Percentiles rank a stretch among this genome's conserved stretches.
Conservation (phyloP, 192 early-diverging fungal species). For the Gamsiella multidivaricata region DNA sequence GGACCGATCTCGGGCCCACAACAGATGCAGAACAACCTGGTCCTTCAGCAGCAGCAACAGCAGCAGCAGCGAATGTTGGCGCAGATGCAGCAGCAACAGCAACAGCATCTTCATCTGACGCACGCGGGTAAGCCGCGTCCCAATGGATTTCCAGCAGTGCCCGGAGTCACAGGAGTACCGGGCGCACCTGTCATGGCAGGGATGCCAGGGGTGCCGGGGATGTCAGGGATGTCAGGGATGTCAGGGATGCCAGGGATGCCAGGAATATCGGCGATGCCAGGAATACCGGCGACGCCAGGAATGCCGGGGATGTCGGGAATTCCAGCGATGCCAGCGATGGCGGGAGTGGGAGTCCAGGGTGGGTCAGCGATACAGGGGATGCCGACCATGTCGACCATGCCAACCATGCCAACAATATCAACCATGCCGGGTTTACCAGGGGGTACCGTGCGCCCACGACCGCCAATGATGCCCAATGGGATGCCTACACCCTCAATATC, state of each 20-base stretch:
- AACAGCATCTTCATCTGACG: slow-evolving; percentile 21
- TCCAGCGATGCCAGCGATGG: not conserved
- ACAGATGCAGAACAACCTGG: slow-evolving; percentile 29
- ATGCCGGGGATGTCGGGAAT: slow-evolving; percentile 3
- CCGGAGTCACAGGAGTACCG: slow-evolving; percentile 1
- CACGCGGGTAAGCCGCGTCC: slow-evolving; percentile 12
- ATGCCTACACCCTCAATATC: not conserved
- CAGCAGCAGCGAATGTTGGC: slow-evolving; percentile 21
- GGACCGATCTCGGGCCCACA: slow-evolving; percentile 12
- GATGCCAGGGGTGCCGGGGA: not conserved
- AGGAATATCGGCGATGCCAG: slow-evolving; percentile 1
- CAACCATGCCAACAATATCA: not conserved
- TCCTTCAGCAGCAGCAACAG: slow-evolving; percentile 43
- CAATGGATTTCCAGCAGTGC: slow-evolving; percentile 9
- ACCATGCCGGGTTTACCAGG: slow-evolving; percentile 7
- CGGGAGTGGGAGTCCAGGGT: too few species aligned
- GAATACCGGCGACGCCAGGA: not conserved
- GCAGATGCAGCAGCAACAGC: slow-evolving; percentile 26
- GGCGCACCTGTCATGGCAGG: not conserved
- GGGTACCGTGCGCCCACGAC: not conserved
- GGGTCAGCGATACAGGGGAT: not conserved
- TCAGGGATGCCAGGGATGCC: slow-evolving; percentile 6
- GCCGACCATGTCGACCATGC: not conserved
- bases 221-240: not conserved
- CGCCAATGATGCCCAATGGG: not conserved